Evolutionary conservation across 2,329 filamentous ascomycete species (phyloP).

Genomic region (Diaporthe vexans): DNA sequence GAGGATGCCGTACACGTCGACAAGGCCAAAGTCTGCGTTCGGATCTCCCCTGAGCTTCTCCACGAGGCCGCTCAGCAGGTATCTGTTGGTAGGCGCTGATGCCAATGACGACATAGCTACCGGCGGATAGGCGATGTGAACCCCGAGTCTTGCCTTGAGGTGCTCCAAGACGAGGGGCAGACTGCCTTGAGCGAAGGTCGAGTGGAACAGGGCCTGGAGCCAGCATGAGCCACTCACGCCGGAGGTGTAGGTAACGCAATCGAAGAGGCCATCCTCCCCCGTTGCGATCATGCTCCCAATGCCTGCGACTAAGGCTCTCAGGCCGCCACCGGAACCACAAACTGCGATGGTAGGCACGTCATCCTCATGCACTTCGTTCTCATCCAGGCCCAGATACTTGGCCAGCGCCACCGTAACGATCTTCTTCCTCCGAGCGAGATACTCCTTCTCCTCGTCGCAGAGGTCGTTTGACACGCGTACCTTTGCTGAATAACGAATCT

Average conservation of each 20-base stretch:
- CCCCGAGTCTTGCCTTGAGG: constrained; percentile 84
- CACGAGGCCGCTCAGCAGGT: constrained; percentile 86
- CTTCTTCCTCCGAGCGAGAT: constrained; percentile 76
- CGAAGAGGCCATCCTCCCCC: constrained; percentile 89
- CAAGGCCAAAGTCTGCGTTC: constrained; percentile 85
- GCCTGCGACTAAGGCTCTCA: constrained; percentile 91
- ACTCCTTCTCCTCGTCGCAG: constrained; percentile 86
- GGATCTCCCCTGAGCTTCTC: constrained; percentile 91
- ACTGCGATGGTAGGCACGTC: constrained; percentile 95
- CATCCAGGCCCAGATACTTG: constrained; percentile 83
- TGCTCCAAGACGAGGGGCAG: constrained; percentile 83
- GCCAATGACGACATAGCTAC: constrained; percentile 84
- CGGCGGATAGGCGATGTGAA: constrained; percentile 94
- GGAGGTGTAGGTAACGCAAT: constrained; percentile 94
- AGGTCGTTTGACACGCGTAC: constrained; percentile 87
- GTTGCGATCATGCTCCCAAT: constrained; percentile 88
- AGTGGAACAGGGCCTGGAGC: constrained; percentile 90
- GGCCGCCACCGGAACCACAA: constrained; percentile 92
- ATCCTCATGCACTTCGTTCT: constrained; percentile 87
- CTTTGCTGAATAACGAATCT: constrained; percentile 84
- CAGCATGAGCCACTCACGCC: constrained; percentile 97
- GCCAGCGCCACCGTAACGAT: constrained; percentile 82
- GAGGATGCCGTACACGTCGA: constrained; percentile 92
- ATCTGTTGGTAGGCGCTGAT: constrained; percentile 94
- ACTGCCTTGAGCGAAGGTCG: constrained; percentile 78